Evolutionary conservation across 1,139 yeast genomes (phyloP), one percentile per base, ranked within the genome.

Genomic region (Candida pseudoviswanathii): DNA sequence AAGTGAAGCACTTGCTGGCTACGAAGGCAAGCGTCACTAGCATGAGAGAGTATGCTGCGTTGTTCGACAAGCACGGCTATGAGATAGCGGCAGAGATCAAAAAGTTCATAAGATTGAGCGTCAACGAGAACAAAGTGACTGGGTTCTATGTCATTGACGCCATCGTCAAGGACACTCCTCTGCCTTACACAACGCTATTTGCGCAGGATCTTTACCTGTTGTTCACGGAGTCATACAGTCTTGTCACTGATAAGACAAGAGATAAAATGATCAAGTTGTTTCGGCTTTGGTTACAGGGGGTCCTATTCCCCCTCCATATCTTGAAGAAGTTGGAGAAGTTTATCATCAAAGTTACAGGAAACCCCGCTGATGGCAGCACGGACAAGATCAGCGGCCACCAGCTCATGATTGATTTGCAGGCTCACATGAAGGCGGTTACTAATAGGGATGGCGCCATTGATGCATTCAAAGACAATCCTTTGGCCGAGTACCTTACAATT

Each of bases 121-220:
- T 72, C 21, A 80, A 80, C 16, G 71, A 70, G 48, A 66, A 72
- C 54, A 75, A 75, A 57, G 61, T 76, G 33, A 68, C 56, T 52
- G 62, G 71, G 16, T 63, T 76, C 46, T 76, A 76, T 55, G 59
- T 75, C 43, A 56, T 76, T 58, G 80, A 76, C 58, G 70, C 75
- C 38, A 72, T 76, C 24, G 65, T 73, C 56, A 75, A 75, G 56
- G 73, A 68, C 58, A 64, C 75, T 41, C 79, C 80, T 10, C 73
- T 70, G 51, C 80, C 81, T 4, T 76, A 74, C 58, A 73, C 72
- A 54, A 54, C 71, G 39, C 56, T 74, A 42, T 73, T 75, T 56
- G 69, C 72, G 33, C 54, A 61, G 31, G 65, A 67, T 49, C 56
- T 76, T 44, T 72, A 65, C 59, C 62, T 63, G 47, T 58, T 66